Evolutionary conservation across 441 rosid genomes (phyloP).

Genomic region (Erodium chrysanthum): DNA sequence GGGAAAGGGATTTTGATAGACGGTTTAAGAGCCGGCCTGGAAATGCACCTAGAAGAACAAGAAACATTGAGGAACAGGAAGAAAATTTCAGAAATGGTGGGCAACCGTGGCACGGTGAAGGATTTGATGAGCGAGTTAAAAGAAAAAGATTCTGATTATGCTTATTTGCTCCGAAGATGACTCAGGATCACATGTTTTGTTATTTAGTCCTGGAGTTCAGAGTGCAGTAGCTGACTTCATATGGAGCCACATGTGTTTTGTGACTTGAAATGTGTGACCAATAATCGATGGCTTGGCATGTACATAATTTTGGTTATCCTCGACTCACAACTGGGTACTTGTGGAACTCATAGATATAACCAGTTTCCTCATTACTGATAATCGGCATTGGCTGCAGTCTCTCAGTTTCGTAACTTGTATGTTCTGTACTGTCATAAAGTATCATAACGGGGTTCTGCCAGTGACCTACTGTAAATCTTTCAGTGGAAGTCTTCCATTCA

Average conservation of each 20-base stretch:
- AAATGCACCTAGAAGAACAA: constrained; percentile 45
- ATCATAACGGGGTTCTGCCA: background rate
- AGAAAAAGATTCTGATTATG: constrained; percentile 47
- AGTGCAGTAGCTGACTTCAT: background rate
- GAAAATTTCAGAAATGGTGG: constrained; percentile 19
- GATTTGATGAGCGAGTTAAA: constrained; percentile 42
- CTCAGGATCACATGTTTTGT: background rate
- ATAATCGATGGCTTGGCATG: background rate
- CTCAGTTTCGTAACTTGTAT: too few relatives aligned
- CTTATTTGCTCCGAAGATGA: background rate
- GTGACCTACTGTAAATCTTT: background rate
- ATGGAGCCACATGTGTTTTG: background rate
- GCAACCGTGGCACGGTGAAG: constrained; percentile 37
- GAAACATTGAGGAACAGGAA: constrained; percentile 36
- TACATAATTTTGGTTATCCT: background rate
- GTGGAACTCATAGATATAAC: background rate
- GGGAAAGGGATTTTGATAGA: constrained; percentile 46
- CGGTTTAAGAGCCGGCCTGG: constrained; percentile 44
- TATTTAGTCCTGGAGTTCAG: background rate
- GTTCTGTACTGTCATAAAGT: background rate
- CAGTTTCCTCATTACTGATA: background rate
- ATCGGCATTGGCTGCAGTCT: background rate
- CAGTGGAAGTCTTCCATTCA: background rate
- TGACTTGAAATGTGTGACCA: background rate
- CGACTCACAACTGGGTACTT: background rate